Evolutionary conservation across 768 basidiomycete species (phyloP).

Genomic region (Baorangia bicolor): DNA sequence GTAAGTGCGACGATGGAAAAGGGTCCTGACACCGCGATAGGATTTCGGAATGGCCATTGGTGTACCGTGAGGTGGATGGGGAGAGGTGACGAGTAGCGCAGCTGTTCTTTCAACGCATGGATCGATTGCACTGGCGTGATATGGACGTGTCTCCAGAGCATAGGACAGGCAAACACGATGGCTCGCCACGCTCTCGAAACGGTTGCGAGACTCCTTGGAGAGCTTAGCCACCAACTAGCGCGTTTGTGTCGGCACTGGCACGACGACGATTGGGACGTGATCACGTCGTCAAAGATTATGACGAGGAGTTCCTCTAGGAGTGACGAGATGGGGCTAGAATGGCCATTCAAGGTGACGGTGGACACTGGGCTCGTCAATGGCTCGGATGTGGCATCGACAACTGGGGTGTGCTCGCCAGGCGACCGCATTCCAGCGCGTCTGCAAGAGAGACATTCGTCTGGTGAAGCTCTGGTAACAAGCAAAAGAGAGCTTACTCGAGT

Average conservation of each 20-base stretch:
- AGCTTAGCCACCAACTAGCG: background rate
- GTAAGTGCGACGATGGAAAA: constrained; percentile 16
- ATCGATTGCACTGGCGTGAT: constrained; percentile 15
- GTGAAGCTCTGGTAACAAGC: background rate
- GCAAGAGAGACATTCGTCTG: background rate
- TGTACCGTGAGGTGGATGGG: constrained; percentile 15
- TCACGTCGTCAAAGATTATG: constrained; percentile 20
- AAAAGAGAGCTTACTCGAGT: constrained; percentile 1
- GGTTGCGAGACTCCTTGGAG: constrained; percentile 15
- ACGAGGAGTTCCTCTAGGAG: constrained; percentile 23
- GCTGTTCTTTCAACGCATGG: constrained; percentile 12
- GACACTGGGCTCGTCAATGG: background rate
- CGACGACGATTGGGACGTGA: constrained; percentile 10
- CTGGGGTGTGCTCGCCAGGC: background rate
- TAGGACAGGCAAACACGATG: constrained; percentile 16
- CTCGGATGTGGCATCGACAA: background rate
- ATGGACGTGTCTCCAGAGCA: constrained; percentile 21
- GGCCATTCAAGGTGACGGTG: background rate
- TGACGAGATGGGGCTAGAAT: constrained; percentile 3
- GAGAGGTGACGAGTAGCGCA: constrained; percentile 12
- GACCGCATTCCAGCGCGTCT: background rate
- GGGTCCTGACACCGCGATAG: background rate
- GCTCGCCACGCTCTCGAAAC: constrained; percentile 18
- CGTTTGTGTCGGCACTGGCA: background rate
- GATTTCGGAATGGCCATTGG: constrained; percentile 21